A percentile compares a stretch with the other conserved stretches of the same genome.
Evolutionary conservation across 352 stramenopile genomes (phyloP).

Genomic region (Phytophthora crassamura): DNA sequence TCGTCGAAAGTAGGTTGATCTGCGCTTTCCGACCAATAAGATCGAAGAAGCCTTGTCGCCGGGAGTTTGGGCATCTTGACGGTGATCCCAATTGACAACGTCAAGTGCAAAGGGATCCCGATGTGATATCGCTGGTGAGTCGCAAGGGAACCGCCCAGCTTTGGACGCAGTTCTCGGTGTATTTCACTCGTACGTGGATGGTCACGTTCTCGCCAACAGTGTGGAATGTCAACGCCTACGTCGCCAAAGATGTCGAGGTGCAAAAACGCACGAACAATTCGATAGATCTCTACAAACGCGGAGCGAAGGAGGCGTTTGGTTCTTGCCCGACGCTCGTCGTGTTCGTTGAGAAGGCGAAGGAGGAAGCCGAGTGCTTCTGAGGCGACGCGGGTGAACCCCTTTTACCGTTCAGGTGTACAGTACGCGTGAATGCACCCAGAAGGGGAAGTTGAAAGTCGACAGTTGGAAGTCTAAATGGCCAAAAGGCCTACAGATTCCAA

Average conservation of each 20-base stretch:
- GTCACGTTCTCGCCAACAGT: background rate
- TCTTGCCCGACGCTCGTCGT: background rate
- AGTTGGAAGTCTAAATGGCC: too few relatives aligned
- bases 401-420: too few relatives aligned
- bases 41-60: conserved; percentile 7
- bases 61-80: conserved; percentile 14
- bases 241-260: background rate
- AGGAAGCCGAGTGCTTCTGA: too few relatives aligned
- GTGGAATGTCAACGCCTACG: conserved; percentile 10
- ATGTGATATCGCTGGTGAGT: conserved; percentile 1
- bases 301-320: conserved; percentile 2
- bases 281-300: conserved; percentile 9
- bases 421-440: too few relatives aligned
- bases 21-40: background rate
- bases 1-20: conserved; percentile 3
- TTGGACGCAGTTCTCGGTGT: conserved; percentile 1
- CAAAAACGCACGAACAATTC: conserved; percentile 18
- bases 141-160: background rate
- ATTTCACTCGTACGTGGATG: conserved; percentile 5
- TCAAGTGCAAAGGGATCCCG: conserved; percentile 1
- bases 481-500: too few relatives aligned
- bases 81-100: conserved; percentile 5
- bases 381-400: too few relatives aligned
- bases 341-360: conserved; percentile 5
- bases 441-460: too few relatives aligned